These are phyloP conservation scores for Scedosporium boydii DNA, from an alignment of 2,329 filamentous ascomycete genomes.

Conservation along the genomic window DNA sequence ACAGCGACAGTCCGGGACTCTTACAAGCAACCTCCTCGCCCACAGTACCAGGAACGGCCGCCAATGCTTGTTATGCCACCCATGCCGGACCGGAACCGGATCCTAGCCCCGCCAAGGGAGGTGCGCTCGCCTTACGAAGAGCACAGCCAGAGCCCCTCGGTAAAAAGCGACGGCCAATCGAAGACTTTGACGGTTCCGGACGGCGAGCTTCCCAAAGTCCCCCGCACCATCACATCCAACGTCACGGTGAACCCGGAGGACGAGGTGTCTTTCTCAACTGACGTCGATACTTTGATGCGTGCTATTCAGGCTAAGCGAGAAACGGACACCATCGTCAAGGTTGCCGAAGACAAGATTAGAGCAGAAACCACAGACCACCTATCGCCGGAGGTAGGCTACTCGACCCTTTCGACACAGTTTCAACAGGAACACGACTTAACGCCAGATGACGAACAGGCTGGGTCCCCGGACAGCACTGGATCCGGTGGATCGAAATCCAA, in stretches of 20 bases:
- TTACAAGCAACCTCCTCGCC: constrained; percentile 17
- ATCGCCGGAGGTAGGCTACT: constrained; percentile 2
- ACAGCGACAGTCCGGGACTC: constrained; percentile 21
- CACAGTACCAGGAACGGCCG: constrained; percentile 22
- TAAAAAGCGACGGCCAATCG: constrained; percentile 23
- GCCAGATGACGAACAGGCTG: constrained; percentile 8
- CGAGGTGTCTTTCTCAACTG: constrained; percentile 63
- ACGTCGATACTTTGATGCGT: constrained; percentile 82
- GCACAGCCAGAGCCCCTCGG: constrained; percentile 19
- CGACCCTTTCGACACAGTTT: not conserved
- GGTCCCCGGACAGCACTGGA: constrained; percentile 21
- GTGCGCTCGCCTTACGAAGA: constrained; percentile 20
- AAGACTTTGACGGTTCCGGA: constrained; percentile 5
- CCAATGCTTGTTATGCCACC: constrained; percentile 10
- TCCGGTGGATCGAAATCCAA: constrained; percentile 35
- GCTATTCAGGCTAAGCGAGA: constrained; percentile 64
- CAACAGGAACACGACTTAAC: constrained; percentile 1
- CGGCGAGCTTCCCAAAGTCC: constrained; percentile 9
- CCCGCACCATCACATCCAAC: constrained; percentile 35
- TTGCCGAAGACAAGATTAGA: constrained; percentile 9
- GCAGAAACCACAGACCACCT: not conserved
- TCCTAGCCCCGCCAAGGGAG: constrained; percentile 16
- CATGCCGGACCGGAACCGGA: not conserved
- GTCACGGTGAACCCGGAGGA: constrained; percentile 34
- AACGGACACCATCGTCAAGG: constrained; percentile 18